Conservation (phyloP, 2,329 filamentous ascomycete genomes). For the Helminthosporium solani region DNA sequence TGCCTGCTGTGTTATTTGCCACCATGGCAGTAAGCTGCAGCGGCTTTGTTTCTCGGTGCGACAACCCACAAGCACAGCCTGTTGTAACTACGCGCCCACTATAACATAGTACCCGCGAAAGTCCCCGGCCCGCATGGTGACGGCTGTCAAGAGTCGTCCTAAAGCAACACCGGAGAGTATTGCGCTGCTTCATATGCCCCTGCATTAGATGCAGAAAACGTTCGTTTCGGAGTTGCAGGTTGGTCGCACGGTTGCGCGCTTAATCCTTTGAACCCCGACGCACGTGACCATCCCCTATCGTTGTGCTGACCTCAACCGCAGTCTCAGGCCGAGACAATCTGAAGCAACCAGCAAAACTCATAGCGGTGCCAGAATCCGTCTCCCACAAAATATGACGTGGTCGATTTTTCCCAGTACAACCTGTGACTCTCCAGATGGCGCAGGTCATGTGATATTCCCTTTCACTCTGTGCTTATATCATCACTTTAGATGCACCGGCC, state of each 20-base stretch:
- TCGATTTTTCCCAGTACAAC: too few relatives aligned
- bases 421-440: too few relatives aligned
- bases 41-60: background rate
- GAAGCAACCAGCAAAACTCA: background rate
- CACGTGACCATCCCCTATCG: background rate
- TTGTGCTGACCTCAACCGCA: background rate
- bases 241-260: conserved; percentile 1
- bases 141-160: background rate
- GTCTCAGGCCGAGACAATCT: conserved; percentile 1
- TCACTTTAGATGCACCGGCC: too few relatives aligned
- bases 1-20: background rate
- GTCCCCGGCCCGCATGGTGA: background rate
- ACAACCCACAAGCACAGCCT: background rate
- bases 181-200: background rate
- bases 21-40: background rate
- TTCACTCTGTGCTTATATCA: too few relatives aligned
- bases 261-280: conserved; percentile 1
- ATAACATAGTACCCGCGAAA: background rate
- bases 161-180: background rate
- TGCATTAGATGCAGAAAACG: background rate
- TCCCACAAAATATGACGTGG: background rate
- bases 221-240: background rate
- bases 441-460: too few relatives aligned
- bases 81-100: background rate
- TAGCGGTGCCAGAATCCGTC: background rate